These are phyloP conservation scores for Vachellia pachyceras DNA, from an alignment of 306 rosid genomes.

Conservation along the genomic window DNA sequence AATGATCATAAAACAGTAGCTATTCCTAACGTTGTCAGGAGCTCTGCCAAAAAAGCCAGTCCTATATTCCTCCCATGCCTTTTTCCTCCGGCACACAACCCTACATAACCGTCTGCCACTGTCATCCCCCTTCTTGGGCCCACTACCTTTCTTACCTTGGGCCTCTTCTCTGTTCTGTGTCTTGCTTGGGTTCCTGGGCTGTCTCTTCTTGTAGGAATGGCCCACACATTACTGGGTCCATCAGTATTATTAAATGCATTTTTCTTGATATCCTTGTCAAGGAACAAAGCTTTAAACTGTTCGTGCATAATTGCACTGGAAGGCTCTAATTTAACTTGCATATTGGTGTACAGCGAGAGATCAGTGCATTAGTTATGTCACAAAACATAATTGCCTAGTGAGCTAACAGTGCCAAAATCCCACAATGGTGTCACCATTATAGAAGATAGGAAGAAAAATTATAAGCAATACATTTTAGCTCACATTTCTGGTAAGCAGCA, in stretches of 20 bases:
- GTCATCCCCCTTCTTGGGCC: no score
- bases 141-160: no score
- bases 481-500: conserved; percentile 48
- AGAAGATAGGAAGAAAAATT: conserved; percentile 19
- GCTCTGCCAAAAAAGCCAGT: no score
- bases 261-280: neutral
- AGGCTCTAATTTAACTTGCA: neutral
- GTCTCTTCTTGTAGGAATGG: no score
- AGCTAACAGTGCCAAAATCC: conserved; percentile 28
- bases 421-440: conserved; percentile 10
- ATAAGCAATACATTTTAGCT: conserved; percentile 37
- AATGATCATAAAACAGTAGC: no score
- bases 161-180: no score
- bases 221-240: no score
- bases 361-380: conserved; percentile 6
- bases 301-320: neutral
- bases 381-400: conserved; percentile 11
- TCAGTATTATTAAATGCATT: neutral
- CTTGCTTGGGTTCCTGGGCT: no score
- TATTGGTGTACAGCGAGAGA: conserved; percentile 1
- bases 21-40: no score
- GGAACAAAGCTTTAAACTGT: neutral
- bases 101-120: no score
- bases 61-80: no score
- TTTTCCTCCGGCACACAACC: no score